Base-by-base conservation (phyloP, 768 basidiomycete species). In the Tricholoma hemisulphureum region DNA sequence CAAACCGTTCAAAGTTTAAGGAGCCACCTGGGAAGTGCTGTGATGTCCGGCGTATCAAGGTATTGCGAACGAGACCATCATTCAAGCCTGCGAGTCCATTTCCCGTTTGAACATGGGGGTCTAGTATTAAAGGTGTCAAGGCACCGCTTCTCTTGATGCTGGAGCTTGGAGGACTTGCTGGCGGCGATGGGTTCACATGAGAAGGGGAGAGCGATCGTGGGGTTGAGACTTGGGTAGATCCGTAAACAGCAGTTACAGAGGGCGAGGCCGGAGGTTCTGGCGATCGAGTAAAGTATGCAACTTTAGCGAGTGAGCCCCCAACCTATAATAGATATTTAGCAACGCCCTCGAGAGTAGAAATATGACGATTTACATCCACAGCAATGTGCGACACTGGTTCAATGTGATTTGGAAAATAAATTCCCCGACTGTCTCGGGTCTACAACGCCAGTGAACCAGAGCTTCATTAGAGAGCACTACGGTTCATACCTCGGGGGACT, bases 331-430 rank as follows among this genome's bases (percentile, higher is more conserved):
- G 29, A 41, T 49, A 23, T 39, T n/a, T 50, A 51, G 65, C 53
- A 54, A 37, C 57, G 55, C 55, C 28, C 32, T 59, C 51, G 35
- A 21, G 35, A 37, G 24, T 23, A 26, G 51, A 54, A 39, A 53
- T 32, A 13, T 49, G 45, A 23, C 46, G 34, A 84, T 94, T 77
- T 70, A 96, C 95, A 70, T 99, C 96, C 56, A 99, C 88, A 3
- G 97, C 97, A 55, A 98, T 95, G 70, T 98, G 95, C 18, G 95
- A 97, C 14, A 99, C 89, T 21, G 93, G 93, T 73, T 99, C 97
- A 60, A 96, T 96, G 76, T 98, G 87, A 69, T 97, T 95, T 54
- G 97, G 97, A 29, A 99, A 82, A 75, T 98, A 98, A 66, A 99
- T 98, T 9, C 95, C 96, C 69, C 95, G 81, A 67, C 93, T 95